Base-by-base conservation (phyloP, 331 rosid species). In the Prunus yedoensis region DNA sequence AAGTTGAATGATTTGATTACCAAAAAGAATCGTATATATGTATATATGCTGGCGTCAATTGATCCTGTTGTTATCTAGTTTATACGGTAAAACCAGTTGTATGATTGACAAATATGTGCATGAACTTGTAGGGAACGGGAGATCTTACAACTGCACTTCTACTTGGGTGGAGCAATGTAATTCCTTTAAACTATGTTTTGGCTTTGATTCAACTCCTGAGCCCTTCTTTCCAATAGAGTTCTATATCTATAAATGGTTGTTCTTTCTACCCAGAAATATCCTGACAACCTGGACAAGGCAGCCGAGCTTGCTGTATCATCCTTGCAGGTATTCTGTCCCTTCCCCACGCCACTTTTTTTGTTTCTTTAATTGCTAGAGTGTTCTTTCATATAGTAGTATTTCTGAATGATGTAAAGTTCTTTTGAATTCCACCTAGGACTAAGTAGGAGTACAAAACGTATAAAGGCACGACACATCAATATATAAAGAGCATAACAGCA, bases 91-190 rank as follows among this genome's bases (percentile, higher is more conserved):
- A 54, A 21, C 8, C 7, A 53, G 2, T n/a, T 70, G 14, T 32
- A 18, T 25, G 46, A 68, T 52, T 35, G 56, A 79, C 54, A 74
- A 45, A 18, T 57, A 45, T 83, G 68, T 50, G 66, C 56, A 62
- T 79, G 66, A 77, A 66, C 75, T 75, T 80, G 75, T 75, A 93
- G 98, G 98, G 98, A 80, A 93, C 98, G 0, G 98, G 98, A 76
- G 98, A 93, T 84, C 96, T 93, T 76, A 85, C 62, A 75, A 91
- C 96, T 74, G 94, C 98, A 10, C 96, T 93, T 77, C 87, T 91
- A 52, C 97, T 93, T 74, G 98, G 96, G 80, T 91, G 97, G 97
- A 91, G 96, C 87, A 93, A 93, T 84, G 96, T 93, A 93, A 79
- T 73, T 45, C 80, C 72, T 74, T 59, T 79, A 81, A 85, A 43